Base-by-base conservation (phyloP, 805 yeast species). In the Wickerhamiella musiphila region DNA sequence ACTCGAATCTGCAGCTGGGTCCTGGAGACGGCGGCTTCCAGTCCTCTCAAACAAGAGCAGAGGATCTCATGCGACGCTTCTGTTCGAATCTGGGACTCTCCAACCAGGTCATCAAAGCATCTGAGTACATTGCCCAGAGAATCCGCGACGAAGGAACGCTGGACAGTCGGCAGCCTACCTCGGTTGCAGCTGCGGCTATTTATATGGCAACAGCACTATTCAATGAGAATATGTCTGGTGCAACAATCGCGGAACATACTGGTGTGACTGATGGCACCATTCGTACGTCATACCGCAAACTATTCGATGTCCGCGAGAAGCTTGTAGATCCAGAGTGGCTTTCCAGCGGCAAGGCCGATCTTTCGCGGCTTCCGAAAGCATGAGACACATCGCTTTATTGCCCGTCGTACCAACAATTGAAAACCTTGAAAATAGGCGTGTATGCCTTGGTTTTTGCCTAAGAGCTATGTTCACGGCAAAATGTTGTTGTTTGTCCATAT, bases 191-290 rank as follows among this genome's bases (percentile, higher is more conserved):
- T 6, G 92, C 95, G 1, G 93, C 90, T 4, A 86, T 90, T 30
- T 90, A 86, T 57, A 75, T 90, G 78, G 79, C 94, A 5, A 78
- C 86, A 4, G 60, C 79, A n/a, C 58, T 90, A n/a, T 84, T 84
- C 52, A 78, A 78, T 28, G 73, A 75, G 22, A 77, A 72, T 32
- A 61, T 81, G 23, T 62, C 78, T 3, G 84, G 94, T 1, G 58
- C 76, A 2, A 77, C 71, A 47, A 86, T 90, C 35, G 79, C 93
- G 9, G 94, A 82, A 44, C 78, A 78, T 45, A 70, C 94, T 12
- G 96, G 94, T 44, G 96, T 90, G 13, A 78, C 93, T 47, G 98
- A 90, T 51, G 95, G 96, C 43, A 90, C 98, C 1, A 84, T 90
- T 46, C 82, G 90, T 54, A 79, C 94, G 2, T 74, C 90, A 27